Evolutionary conservation across 2,329 filamentous ascomycete species (phyloP).

Genomic region (Aspergillaceae sp.): DNA sequence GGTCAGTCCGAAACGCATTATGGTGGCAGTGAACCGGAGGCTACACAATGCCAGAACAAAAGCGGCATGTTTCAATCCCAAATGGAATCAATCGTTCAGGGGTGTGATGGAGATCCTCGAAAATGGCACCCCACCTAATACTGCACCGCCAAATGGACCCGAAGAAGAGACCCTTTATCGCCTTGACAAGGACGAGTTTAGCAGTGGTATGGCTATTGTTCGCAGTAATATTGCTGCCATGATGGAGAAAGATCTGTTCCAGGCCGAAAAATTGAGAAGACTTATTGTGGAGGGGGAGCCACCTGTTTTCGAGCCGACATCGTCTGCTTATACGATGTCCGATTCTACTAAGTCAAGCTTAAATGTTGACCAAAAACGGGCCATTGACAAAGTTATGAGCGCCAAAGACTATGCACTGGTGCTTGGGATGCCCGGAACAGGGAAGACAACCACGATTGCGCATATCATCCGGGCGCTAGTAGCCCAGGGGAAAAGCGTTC

Average conservation of each 20-base stretch:
- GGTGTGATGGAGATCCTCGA: conserved; percentile 80
- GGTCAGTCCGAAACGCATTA: conserved; percentile 65
- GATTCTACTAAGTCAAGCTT: conserved; percentile 52
- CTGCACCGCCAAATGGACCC: conserved; percentile 26
- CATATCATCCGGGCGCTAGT: conserved; percentile 91
- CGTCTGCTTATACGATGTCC: conserved; percentile 56
- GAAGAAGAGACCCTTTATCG: conserved; percentile 59
- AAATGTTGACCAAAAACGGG: conserved; percentile 77
- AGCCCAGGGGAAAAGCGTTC: conserved; percentile 80
- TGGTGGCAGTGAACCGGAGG: conserved; percentile 80
- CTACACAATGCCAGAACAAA: conserved; percentile 78
- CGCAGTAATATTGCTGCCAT: conserved; percentile 89
- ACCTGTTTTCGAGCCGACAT: conserved; percentile 61
- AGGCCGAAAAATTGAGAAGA: conserved; percentile 62
- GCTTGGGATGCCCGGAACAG: conserved; percentile 94
- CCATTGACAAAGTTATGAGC: conserved; percentile 91
- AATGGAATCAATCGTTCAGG: conserved; percentile 72
- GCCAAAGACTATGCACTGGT: conserved; percentile 95
- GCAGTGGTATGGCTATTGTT: conserved; percentile 91
- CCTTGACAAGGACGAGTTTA: conserved; percentile 96
- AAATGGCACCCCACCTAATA: conserved; percentile 35
- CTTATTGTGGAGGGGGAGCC: conserved; percentile 69
- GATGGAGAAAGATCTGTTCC: conserved; percentile 71
- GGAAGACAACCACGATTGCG: conserved; percentile 96
- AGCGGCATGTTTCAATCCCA: conserved; percentile 64